phyloP scores from a whole-genome alignment of 1,139 yeast genomes.

The Candida neerlandica region DNA sequence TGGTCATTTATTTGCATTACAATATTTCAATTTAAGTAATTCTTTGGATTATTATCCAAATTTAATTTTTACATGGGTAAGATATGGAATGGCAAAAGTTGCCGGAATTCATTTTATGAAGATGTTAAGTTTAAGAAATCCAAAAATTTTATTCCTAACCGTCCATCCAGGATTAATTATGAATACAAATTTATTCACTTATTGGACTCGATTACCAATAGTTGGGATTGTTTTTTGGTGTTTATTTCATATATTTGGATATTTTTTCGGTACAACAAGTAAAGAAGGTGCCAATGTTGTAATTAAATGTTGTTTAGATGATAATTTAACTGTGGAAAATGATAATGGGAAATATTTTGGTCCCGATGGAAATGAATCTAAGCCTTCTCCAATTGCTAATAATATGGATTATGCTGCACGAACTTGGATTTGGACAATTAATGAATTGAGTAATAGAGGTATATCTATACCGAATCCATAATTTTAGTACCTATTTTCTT shows the following conservation, averaged over 20 bases:
- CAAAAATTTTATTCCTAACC: slow-evolving; percentile 62
- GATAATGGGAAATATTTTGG: slow-evolving; percentile 73
- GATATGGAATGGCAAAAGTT: slow-evolving; percentile 80
- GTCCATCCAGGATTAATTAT: slow-evolving; percentile 88
- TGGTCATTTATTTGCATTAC: slow-evolving; percentile 62
- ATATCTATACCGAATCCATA: slow-evolving; percentile 24
- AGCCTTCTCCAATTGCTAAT: slow-evolving; percentile 60
- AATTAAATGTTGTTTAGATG: slow-evolving; percentile 63
- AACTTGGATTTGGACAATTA: slow-evolving; percentile 85
- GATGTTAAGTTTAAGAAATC: slow-evolving; percentile 65
- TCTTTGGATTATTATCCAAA: slow-evolving; percentile 65
- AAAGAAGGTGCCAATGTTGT: slow-evolving; percentile 76
- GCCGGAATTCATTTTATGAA: slow-evolving; percentile 78
- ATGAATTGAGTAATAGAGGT: slow-evolving; percentile 55
- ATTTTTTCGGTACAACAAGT: slow-evolving; percentile 66
- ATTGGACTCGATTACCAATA: slow-evolving; percentile 77
- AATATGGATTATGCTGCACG: slow-evolving; percentile 65
- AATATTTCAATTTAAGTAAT: slow-evolving; percentile 51
- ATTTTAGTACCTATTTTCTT: neutral
- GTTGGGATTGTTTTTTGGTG: slow-evolving; percentile 75
- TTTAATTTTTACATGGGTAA: slow-evolving; percentile 70
- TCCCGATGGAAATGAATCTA: slow-evolving; percentile 57
- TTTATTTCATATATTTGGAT: slow-evolving; percentile 66
- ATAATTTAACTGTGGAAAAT: slow-evolving; percentile 47
- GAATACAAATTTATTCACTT: slow-evolving; percentile 73